These are phyloP conservation scores for Corinectria fuckeliana DNA, from an alignment of 2,329 filamentous ascomycete species.

Conservation along the genomic window DNA sequence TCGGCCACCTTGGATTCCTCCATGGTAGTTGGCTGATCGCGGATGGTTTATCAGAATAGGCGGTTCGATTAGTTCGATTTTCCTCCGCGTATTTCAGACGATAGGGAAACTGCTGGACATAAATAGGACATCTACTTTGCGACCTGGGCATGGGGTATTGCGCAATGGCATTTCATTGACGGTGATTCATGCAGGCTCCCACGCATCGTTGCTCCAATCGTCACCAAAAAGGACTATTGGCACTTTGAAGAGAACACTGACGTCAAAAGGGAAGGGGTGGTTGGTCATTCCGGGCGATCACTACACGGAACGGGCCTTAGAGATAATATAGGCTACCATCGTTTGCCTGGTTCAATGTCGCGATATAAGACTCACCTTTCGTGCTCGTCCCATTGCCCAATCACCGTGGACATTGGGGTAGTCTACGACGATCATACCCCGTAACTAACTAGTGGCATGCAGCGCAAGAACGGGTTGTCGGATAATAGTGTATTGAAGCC, in stretches of 20 bases:
- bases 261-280: not conserved
- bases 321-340: not conserved
- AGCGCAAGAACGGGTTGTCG: not conserved
- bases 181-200: not conserved
- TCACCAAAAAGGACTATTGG: not conserved
- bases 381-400: constrained; percentile 3
- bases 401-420: not conserved
- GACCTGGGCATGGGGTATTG: not conserved
- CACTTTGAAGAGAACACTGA: not conserved
- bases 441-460: not conserved
- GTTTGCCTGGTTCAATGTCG: constrained; percentile 4
- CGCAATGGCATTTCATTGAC: not conserved
- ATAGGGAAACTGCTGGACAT: not conserved
- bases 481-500: not conserved
- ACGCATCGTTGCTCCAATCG: too few species aligned
- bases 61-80: too few species aligned
- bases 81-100: too few species aligned
- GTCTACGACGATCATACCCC: not conserved
- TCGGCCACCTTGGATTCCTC: not conserved
- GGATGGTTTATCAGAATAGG: too few species aligned
- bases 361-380: constrained; percentile 8
- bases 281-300: not conserved
- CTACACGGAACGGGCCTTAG: not conserved
- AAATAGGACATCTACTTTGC: not conserved
- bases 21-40: not conserved